These are phyloP conservation scores for Oryza officinalis DNA, from an alignment of 176 grass and related monocot species.

Conservation along the genomic window DNA sequence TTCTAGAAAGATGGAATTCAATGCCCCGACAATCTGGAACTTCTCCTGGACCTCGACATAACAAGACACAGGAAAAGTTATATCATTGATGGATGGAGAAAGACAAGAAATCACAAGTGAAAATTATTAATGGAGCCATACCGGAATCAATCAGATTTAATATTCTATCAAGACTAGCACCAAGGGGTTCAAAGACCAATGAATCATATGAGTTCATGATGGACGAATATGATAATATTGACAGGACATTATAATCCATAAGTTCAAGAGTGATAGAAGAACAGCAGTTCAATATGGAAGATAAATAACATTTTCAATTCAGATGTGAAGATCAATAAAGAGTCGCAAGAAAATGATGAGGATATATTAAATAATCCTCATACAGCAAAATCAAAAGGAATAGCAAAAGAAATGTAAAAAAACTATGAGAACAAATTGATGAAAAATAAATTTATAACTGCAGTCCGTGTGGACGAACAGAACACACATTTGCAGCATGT, in stretches of 20 bases:
- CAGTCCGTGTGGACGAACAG: not conserved
- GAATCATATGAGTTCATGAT: not conserved
- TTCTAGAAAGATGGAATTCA: no score
- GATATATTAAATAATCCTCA: no score
- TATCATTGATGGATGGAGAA: not conserved
- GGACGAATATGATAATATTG: not conserved
- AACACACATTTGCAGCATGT: not conserved
- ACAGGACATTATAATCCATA: no score
- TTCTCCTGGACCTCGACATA: not conserved
- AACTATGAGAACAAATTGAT: not conserved
- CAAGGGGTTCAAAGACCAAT: not conserved
- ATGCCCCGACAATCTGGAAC: not conserved
- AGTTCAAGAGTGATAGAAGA: no score
- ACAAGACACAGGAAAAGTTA: not conserved
- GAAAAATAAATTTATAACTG: not conserved
- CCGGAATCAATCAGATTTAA: not conserved
- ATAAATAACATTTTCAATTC: not conserved
- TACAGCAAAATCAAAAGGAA: no score
- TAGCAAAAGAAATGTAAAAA: not conserved
- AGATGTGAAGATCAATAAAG: not conserved
- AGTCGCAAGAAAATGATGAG: not conserved
- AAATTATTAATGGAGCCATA: not conserved
- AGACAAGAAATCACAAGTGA: not conserved
- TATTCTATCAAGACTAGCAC: not conserved
- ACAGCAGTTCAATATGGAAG: not conserved